Conservation (phyloP, 371 early-diverging fungal species). For the Gilbertella persicaria region DNA sequence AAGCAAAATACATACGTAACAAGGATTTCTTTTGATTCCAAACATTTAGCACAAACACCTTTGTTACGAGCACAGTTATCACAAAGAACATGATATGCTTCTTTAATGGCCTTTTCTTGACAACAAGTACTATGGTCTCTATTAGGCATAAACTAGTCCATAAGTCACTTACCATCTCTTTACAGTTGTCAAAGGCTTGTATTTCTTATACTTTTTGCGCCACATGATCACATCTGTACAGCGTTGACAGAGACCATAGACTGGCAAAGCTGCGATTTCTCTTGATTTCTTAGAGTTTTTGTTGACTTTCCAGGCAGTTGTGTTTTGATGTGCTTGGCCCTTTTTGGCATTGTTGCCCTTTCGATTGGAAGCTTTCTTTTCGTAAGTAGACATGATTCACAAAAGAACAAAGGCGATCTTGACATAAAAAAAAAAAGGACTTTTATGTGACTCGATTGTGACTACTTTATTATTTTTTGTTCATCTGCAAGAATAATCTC, state of each 20-base stretch:
- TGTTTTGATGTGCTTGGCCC: conserved; percentile 89
- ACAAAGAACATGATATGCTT: conserved; percentile 96
- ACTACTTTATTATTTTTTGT: too few species aligned
- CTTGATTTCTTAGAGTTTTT: conserved; percentile 80
- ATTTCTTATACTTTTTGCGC: conserved; percentile 94
- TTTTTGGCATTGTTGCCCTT: conserved; percentile 71
- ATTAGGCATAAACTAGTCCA: conserved; percentile 4
- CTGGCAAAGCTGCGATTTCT: conserved; percentile 79
- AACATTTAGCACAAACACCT: conserved; percentile 94
- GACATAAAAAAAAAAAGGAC: too few species aligned
- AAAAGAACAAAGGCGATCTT: too few species aligned
- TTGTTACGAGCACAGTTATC: conserved; percentile 78
- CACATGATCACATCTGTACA: conserved; percentile 91
- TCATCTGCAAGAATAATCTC: too few species aligned
- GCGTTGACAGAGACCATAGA: conserved; percentile 84
- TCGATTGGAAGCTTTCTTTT: conserved; percentile 48
- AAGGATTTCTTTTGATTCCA: conserved; percentile 72
- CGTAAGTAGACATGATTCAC: conserved; percentile 36
- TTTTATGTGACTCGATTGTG: too few species aligned
- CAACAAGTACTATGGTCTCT: conserved; percentile 58
- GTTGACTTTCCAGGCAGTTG: conserved; percentile 84
- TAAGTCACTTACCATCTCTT: conserved; percentile 77
- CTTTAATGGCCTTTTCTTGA: conserved; percentile 81
- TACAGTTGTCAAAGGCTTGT: conserved; percentile 91
- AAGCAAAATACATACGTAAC: conserved; percentile 37